Evolutionary conservation across 1,284 basidiomycete species (phyloP), one percentile per base, ranked within the genome.

Genomic region (Austroboletus sp.): DNA sequence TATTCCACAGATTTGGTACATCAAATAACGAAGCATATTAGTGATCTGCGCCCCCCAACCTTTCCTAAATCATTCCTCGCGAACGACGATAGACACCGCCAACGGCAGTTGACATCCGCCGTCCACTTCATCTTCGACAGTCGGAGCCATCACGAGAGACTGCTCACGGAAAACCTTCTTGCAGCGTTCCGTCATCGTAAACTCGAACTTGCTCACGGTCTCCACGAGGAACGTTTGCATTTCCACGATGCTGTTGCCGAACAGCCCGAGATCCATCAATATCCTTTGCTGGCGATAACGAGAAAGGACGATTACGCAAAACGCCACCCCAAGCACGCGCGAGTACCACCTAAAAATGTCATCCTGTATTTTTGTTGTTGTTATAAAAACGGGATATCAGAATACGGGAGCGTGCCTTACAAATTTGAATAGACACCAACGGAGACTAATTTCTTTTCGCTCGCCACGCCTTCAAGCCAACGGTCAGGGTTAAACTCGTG

Each of bases 401-500:
- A 42, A 23, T 16, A 37, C 11, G 43, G 29, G 35, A 6, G 3
- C 0, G 41, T n/a, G 17, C 19, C 75, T 55, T 51, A 79, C 78
- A 79, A 56, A 57, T 77, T 77, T 7, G 68, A 69, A 50, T 75
- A 73, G 10, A 75, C 66, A 1, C 78, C 75, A 4, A 77, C 57
- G 0, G 69, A 62, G 16, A 65, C 54, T 6, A 53, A 31, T 34
- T 64, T 69, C 53, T 69, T 72, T n/a, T 62, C 61, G 15, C 27
- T 47, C 1, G 57, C 53, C 7, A 56, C 55, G 25, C 62, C 58
- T 5, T 65, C 50, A 39, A 75, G 56, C 70, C 78, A 79, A 13
- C 76, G 72, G 16, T 73, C 66, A 6, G 77, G 76, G 45, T 76
- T 71, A 59, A 70, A 80, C 15, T 56, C 52, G 42, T 76, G 60